Conservation (phyloP, 257 asterid species). For the Asclepias syriaca region DNA sequence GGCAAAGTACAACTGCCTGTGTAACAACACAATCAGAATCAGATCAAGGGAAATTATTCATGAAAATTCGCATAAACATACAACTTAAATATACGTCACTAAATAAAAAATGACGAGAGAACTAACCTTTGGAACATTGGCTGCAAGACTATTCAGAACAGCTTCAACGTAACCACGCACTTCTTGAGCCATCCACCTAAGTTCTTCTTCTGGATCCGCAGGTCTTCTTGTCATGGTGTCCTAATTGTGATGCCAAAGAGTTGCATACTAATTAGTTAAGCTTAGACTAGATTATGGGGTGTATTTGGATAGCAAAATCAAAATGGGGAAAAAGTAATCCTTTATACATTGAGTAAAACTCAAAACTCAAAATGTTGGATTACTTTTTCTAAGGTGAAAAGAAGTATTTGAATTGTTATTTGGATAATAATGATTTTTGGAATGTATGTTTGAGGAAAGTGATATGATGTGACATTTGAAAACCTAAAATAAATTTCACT, state of each 20-base stretch:
- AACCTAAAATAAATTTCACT: no score
- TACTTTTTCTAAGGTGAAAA: no score
- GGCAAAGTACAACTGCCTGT: constrained; percentile 94
- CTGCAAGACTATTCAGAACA: constrained; percentile 90
- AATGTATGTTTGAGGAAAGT: no score
- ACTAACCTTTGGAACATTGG: constrained; percentile 88
- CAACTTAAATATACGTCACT: not conserved
- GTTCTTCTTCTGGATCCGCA: constrained; percentile 93
- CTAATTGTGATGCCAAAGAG: constrained; percentile 30
- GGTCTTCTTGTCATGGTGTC: constrained; percentile 86
- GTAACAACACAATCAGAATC: constrained; percentile 20
- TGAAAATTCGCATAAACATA: not conserved
- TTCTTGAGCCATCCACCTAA: constrained; percentile 98
- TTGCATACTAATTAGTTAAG: not conserved
- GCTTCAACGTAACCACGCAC: constrained; percentile 98
- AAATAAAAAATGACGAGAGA: constrained; percentile 1
- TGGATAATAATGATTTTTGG: no score
- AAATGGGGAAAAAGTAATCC: no score
- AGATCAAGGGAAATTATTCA: constrained; percentile 12
- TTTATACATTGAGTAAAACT: no score
- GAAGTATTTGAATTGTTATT: no score
- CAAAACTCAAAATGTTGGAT: no score
- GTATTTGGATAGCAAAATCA: no score
- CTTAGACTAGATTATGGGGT: no score
- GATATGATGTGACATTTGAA: no score